Base-by-base conservation (phyloP, 345 rosid species). In the Psidium guajava region DNA sequence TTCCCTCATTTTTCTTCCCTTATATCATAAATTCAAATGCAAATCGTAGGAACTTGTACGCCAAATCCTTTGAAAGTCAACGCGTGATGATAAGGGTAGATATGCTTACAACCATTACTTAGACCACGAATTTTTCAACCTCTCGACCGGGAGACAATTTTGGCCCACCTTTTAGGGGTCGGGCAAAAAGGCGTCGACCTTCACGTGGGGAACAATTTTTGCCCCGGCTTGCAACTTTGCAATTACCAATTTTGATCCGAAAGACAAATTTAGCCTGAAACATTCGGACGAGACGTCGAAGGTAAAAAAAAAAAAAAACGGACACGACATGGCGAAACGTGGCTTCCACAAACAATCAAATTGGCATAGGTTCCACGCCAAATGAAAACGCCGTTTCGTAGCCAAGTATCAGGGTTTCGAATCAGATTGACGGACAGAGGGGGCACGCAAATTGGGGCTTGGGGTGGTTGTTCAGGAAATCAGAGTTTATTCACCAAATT, bases 281-380 rank as follows among this genome's bases (percentile, higher is more conserved):
- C 42, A 28, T 61, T 28, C 15, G 16, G 8, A 28, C 0, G 1
- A 1, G 22, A 4, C 42, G 21, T 6, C 2, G 6, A 18, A 53
- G 54, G 21, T 16, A 1, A 15, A 16, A 52, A 52, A 52, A 44
- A 52, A 44, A 52, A 52, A 14, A 52, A 52, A 13, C 14, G 54
- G 54, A 52, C 54, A 52, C 5, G 54, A 53, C 54, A 2, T 16
- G 54, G 20, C 21, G 6, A 53, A 8, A 15, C 36, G 42, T 15
- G 74, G 3, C 74, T 28, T 61, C 21, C 40, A 0, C 28, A 15
- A 28, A 61, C 16, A 61, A 15, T 61, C 20, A 28, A 28, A 28
- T 28, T 3, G 11, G 3, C 42, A 28, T 28, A 1, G 3, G 18
- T 0, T 1, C 42, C 22, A 1, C 42, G 1, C 28, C 21, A 28